Evolutionary conservation across 2,329 filamentous ascomycete genomes (phyloP), one percentile per base, ranked within the genome.

Genomic region (Talaromyces sp.): DNA sequence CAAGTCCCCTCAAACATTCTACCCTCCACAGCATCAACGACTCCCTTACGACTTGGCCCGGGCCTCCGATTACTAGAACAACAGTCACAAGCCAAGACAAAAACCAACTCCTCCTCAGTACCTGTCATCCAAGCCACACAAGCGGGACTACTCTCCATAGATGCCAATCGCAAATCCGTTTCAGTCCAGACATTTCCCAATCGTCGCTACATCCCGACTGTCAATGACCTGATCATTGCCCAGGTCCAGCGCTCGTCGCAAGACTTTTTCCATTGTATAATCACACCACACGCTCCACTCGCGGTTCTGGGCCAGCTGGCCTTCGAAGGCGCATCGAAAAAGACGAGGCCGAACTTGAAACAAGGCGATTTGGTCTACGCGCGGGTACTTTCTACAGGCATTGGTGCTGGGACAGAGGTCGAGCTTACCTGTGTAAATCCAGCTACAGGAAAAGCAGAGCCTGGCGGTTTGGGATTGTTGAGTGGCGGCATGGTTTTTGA

Each of bases 271-370:
- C 88, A 90, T 77, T 93, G 93, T 76, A 83, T 85, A 70, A 83
- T 98, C 62, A 90, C 91, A 33, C 84, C 85, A 9, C 81, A 87
- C 72, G 85, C 84, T 6, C 79, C 84, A 0, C 78, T 80, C 66
- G 92, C 91, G 0, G 82, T 91, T 19, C 87, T 98, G 0, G 92
- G 91, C 0, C 91, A 96, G 70, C 84, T 98, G 22, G 87, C 93
- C n/a, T 99, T 99, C 76, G 94, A 98, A 78, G 88, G 88, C 68
- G 95, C 93, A 19, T 92, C 90, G 52, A 95, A 93, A 78, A 98
- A 98, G 81, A 97, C 92, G 2, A 85, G 93, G 1, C 95, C 95
- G 0, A 84, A 91, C 68, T 85, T 98, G 50, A 82, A 84, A 33
- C 74, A 87, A 14, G 92, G 92, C 43, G 88, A 92, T 61, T 81